Conservation (phyloP, 768 basidiomycete species). For the Lactifluus rugatus region DNA sequence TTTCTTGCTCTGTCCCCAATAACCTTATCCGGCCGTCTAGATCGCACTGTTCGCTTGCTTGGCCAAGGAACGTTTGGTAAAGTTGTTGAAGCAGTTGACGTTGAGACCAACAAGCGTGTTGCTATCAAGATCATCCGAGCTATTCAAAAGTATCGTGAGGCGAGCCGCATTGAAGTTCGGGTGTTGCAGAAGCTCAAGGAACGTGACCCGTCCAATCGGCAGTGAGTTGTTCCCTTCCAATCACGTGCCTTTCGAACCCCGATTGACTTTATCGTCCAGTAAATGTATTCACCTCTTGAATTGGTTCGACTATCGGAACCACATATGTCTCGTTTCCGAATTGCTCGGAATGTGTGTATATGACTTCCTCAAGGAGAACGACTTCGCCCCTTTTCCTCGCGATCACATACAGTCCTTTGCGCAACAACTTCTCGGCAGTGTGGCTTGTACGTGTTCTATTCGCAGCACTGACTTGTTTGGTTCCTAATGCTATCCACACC, state of each 20-base stretch:
- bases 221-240: constrained; percentile 46
- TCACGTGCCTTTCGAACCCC: constrained; percentile 9
- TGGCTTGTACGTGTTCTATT: constrained; percentile 65
- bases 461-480: constrained; percentile 6
- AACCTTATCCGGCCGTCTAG: constrained; percentile 33
- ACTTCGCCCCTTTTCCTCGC: constrained; percentile 92
- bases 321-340: constrained; percentile 95
- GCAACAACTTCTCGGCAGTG: constrained; percentile 80
- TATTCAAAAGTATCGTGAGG: constrained; percentile 97
- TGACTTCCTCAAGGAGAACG: constrained; percentile 97
- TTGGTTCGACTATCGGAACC: constrained; percentile 95
- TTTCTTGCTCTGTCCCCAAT: background rate
- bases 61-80: constrained; percentile 99
- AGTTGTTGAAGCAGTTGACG: constrained; percentile 89
- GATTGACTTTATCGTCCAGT: constrained; percentile 35
- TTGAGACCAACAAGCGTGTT: constrained; percentile 62
- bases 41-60: constrained; percentile 82
- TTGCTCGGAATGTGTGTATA: constrained; percentile 96
- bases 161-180: constrained; percentile 94
- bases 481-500: constrained; percentile 16
- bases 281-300: constrained; percentile 96
- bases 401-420: constrained; percentile 96
- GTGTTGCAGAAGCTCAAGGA: constrained; percentile 88
- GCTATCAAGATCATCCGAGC: constrained; percentile 99
- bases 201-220: constrained; percentile 75